These are phyloP conservation scores for Claviceps maximensis DNA, from an alignment of 2,329 filamentous ascomycete species.

Conservation along the genomic window DNA sequence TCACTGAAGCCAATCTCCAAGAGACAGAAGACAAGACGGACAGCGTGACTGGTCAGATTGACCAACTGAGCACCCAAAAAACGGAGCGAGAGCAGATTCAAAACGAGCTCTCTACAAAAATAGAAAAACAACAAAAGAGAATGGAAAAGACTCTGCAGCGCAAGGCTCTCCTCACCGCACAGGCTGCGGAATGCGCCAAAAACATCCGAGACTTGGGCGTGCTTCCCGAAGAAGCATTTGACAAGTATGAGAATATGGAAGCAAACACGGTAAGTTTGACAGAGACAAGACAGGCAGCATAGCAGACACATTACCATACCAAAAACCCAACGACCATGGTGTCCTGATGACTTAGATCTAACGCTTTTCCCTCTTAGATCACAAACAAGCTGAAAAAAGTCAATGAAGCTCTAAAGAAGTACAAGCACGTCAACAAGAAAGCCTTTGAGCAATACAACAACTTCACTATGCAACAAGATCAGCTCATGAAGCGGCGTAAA, in stretches of 20 bases:
- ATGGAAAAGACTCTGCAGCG: slow-evolving; percentile 89
- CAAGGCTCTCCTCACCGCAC: slow-evolving; percentile 64
- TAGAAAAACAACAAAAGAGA: slow-evolving; percentile 75
- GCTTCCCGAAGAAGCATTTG: slow-evolving; percentile 84
- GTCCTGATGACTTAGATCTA: slow-evolving; percentile 7
- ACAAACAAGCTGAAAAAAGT: slow-evolving; percentile 70
- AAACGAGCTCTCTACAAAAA: slow-evolving; percentile 61
- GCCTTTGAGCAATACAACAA: slow-evolving; percentile 98
- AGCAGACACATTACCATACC: neutral
- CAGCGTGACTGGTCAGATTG: slow-evolving; percentile 33
- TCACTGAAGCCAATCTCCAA: slow-evolving; percentile 53
- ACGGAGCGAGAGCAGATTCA: slow-evolving; percentile 56
- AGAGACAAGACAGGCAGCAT: neutral
- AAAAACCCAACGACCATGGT: neutral
- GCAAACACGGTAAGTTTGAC: slow-evolving; percentile 51
- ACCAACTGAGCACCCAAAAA: slow-evolving; percentile 41
- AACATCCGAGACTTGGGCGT: slow-evolving; percentile 90
- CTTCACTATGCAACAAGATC: slow-evolving; percentile 86
- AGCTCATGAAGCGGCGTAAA: slow-evolving; percentile 67
- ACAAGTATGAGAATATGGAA: slow-evolving; percentile 75
- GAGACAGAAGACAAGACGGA: slow-evolving; percentile 65
- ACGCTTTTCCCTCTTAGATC: slow-evolving; percentile 31
- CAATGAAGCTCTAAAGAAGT: slow-evolving; percentile 88
- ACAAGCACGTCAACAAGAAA: slow-evolving; percentile 98
- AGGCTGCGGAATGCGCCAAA: slow-evolving; percentile 68